Base-by-base conservation (phyloP, 768 basidiomycete genomes). In the Macrolepiota fuliginosa region DNA sequence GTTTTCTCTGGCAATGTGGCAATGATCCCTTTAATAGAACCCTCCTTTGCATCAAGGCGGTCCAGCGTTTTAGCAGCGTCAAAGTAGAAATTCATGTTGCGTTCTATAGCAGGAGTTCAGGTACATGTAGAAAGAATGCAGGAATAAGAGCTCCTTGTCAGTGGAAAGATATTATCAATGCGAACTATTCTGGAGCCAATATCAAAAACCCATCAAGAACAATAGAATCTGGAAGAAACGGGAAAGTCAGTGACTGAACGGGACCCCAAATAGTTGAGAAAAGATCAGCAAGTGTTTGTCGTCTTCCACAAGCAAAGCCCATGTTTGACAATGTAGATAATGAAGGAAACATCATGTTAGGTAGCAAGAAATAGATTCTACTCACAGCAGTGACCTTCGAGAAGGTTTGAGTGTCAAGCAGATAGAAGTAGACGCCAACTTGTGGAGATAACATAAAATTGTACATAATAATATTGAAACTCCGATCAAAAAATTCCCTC, bases 311-410 rank as follows among this genome's bases (percentile, higher is more conserved):
- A 76, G 70, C 62, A 64, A 66, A 72, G 74, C 81, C 80, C 78
- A 17, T 61, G 79, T 93, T 84, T 68, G 92, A 91, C 90, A 92
- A 93, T 93, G 92, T 93, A 92, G 92, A 92, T 92, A 92, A 91
- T 77, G 74, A 74, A 65, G 71, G 68, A 66, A 75, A 69, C 85
- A 90, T 89, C 88, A 89, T 80, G 53, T 39, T 64, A 62, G 55
- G n/a, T 45, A 59, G 58, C 10, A 59, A 57, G 54, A 25, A 22
- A 53, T 55, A 50, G 29, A 29, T 46, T 62, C 39, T 50, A 69
- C 67, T 70, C 66, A 70, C 66, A 40, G 42, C 52, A 25, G 22
- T 36, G 47, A 49, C 35, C 36, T 45, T n/a, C 22, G 52, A 57
- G 24, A 35, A 40, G 13, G 40, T 54, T 25, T 40, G 27, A 25